Conservation (phyloP, 202 grass and related monocot species). For the Sporobolus alterniflorus region DNA sequence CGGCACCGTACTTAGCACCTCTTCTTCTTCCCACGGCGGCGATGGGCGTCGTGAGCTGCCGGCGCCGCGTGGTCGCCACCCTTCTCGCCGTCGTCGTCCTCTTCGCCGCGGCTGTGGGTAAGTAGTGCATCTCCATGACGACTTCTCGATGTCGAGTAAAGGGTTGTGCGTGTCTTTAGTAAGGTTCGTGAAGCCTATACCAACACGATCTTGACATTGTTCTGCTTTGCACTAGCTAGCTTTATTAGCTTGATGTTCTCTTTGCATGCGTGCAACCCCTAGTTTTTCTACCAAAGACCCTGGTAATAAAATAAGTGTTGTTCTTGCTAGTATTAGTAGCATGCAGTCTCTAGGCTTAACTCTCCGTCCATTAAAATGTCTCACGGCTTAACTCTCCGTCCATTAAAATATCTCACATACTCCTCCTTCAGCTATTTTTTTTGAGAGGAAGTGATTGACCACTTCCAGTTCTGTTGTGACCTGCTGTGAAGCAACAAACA, state of each 20-base stretch:
- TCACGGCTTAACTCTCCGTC: too few relatives aligned
- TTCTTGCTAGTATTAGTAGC: not conserved
- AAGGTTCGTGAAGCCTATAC: not conserved
- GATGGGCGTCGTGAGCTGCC: conserved; percentile 22
- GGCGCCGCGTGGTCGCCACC: not conserved
- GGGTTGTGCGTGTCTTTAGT: not conserved
- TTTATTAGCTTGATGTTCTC: not conserved
- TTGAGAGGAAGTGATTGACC: too few relatives aligned
- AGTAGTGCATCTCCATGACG: not conserved
- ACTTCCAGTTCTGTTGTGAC: too few relatives aligned
- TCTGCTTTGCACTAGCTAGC: not conserved
- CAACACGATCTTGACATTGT: not conserved
- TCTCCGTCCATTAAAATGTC: not conserved
- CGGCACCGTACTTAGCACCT: too few relatives aligned
- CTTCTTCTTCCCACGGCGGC: not conserved
- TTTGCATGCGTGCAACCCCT: too few relatives aligned
- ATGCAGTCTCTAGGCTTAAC: not conserved
- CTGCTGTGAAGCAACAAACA: too few relatives aligned
- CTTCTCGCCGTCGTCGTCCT: not conserved
- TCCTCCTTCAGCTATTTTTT: too few relatives aligned
- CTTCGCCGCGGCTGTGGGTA: conserved; percentile 36
- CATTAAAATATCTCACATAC: too few relatives aligned
- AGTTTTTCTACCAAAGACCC: too few relatives aligned
- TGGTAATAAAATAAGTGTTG: not conserved
- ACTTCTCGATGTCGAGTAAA: not conserved